Evolutionary conservation across 2,329 filamentous ascomycete species (phyloP).

Genomic region (Pyrenophora tritici-repentis): DNA sequence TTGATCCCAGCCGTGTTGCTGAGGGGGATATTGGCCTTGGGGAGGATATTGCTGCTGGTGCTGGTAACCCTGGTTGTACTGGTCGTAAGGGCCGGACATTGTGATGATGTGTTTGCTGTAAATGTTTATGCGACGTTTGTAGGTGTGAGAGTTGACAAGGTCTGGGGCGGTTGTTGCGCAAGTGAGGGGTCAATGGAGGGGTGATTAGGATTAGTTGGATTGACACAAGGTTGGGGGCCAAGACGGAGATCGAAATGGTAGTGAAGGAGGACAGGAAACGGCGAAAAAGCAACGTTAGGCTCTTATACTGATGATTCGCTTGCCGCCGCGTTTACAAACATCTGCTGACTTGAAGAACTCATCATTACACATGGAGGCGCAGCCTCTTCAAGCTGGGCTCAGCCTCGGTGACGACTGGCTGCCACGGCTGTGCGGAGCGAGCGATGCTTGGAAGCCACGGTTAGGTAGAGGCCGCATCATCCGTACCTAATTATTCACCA

Average conservation of each 20-base stretch:
- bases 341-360: slow-evolving; percentile 30
- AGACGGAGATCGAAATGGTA: not conserved
- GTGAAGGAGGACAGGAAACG: slow-evolving; percentile 20
- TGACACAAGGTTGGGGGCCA: slow-evolving; percentile 17
- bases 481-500: slow-evolving; percentile 5
- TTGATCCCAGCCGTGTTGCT: slow-evolving; percentile 40
- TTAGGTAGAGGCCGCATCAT: slow-evolving; percentile 14
- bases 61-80: slow-evolving; percentile 47
- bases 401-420: slow-evolving; percentile 34
- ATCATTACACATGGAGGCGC: slow-evolving; percentile 30
- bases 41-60: slow-evolving; percentile 47
- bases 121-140: slow-evolving; percentile 1
- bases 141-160: not conserved
- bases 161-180: not conserved
- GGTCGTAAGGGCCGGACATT: slow-evolving; percentile 61
- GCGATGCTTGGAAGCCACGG: slow-evolving; percentile 4
- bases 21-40: slow-evolving; percentile 37
- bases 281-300: slow-evolving; percentile 3
- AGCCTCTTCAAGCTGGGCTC: slow-evolving; percentile 35
- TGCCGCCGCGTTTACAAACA: slow-evolving; percentile 26
- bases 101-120: slow-evolving; percentile 16
- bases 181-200: slow-evolving; percentile 21
- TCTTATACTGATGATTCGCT: slow-evolving; percentile 24
- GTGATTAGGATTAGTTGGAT: slow-evolving; percentile 1
- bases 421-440: slow-evolving; percentile 22